Evolutionary conservation across 139 green algal species (phyloP).

Genomic region (Klebsormidium nitens): DNA sequence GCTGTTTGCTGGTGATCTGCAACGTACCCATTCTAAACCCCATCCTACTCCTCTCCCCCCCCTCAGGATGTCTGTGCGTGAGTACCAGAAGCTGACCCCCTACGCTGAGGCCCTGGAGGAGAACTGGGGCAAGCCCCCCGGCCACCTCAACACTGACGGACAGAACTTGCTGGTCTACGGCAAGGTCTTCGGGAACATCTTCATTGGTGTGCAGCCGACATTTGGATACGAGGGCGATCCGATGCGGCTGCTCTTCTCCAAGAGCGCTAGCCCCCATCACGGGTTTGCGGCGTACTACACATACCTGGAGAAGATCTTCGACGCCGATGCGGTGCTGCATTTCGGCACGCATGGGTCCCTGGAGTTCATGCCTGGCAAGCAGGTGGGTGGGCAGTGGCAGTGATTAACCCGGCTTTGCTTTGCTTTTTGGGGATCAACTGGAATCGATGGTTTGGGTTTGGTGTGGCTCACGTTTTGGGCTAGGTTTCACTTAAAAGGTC

Average conservation of each 20-base stretch:
- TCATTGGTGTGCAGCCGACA: constrained; percentile 99
- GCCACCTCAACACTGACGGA: constrained; percentile 95
- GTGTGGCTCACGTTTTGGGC: too few species aligned
- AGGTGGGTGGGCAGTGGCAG: too few species aligned
- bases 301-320: constrained; percentile 93
- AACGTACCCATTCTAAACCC: too few species aligned
- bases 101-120: constrained; percentile 92
- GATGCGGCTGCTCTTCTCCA: constrained; percentile 97
- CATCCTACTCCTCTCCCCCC: too few species aligned
- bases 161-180: constrained; percentile 94
- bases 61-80: constrained; percentile 42
- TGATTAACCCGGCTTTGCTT: too few species aligned
- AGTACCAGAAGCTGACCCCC: constrained; percentile 49
- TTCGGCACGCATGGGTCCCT: constrained; percentile 98
- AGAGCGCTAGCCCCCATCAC: constrained; percentile 90
- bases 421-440: too few species aligned
- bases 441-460: too few species aligned
- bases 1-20: too few species aligned
- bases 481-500: too few species aligned
- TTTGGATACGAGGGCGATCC: constrained; percentile 99
- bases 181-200: constrained; percentile 97
- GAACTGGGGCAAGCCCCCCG: constrained; percentile 95
- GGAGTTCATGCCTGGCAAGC: constrained; percentile 99
- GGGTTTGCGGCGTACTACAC: constrained; percentile 99
- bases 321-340: constrained; percentile 95